Evolutionary conservation across 352 stramenopile genomes (phyloP).

Genomic region (Ophiocytium majus): DNA sequence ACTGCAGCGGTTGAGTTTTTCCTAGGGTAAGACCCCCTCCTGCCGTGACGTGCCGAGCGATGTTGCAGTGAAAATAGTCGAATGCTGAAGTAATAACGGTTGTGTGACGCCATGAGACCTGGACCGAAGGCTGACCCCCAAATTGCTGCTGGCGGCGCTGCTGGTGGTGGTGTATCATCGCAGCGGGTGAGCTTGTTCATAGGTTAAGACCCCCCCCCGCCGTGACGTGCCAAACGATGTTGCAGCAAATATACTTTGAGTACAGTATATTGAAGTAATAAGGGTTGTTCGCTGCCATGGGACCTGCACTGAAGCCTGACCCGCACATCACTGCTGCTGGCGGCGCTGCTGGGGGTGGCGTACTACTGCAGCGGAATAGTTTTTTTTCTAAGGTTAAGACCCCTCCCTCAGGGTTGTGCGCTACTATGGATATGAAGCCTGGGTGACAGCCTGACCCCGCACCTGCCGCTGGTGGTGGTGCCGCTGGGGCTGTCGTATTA

Average conservation of each 20-base stretch:
- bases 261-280: too few relatives aligned
- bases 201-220: too few relatives aligned
- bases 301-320: constrained; percentile 32
- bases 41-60: too few relatives aligned
- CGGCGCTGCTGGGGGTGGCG: background rate
- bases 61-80: too few relatives aligned
- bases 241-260: too few relatives aligned
- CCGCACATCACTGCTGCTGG: background rate
- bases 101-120: constrained; percentile 48
- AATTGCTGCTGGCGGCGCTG: background rate
- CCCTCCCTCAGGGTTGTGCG: constrained; percentile 35
- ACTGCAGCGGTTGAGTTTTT: constrained; percentile 29
- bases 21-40: too few relatives aligned
- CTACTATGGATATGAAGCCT: constrained; percentile 51
- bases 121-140: background rate
- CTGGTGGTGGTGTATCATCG: constrained; percentile 23
- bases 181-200: constrained; percentile 26
- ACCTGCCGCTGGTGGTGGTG: background rate
- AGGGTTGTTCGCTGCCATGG: constrained; percentile 37
- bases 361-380: constrained; percentile 37
- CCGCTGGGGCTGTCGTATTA: constrained; percentile 9
- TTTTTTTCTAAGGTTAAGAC: too few relatives aligned
- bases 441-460: background rate
- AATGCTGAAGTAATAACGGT: too few relatives aligned
- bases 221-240: too few relatives aligned